A percentile compares a stretch with the other conserved stretches of the same genome.
Conservation (phyloP, 306 rosid genomes). For the Pterocarpus santalinus region DNA sequence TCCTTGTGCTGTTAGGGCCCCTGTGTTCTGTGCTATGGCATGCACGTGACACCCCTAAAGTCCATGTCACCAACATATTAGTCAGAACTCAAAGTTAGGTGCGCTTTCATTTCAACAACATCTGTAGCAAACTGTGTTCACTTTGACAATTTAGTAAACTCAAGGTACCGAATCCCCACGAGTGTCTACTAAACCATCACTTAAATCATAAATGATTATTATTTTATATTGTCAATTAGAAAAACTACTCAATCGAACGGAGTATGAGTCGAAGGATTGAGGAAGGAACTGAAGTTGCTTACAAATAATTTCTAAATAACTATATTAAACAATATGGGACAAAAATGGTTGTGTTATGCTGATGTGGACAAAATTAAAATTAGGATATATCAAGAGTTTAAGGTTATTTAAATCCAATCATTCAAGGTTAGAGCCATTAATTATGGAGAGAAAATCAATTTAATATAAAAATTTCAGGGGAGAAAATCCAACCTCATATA, state of each 20-base stretch:
- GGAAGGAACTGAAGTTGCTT: not conserved
- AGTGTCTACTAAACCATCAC: too few species aligned
- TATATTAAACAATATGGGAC: not conserved
- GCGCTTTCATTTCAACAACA: too few species aligned
- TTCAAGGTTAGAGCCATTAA: not conserved
- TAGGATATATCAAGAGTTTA: not conserved
- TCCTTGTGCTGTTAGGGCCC: conserved; percentile 95
- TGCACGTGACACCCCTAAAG: conserved; percentile 93
- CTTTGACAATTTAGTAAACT: too few species aligned
- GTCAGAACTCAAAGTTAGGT: too few species aligned
- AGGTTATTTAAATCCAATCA: not conserved
- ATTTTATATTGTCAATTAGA: too few species aligned
- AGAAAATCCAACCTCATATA: conserved; percentile 70
- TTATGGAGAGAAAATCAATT: not conserved
- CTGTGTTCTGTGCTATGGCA: conserved; percentile 78
- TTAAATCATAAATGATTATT: too few species aligned
- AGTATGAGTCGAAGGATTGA: not conserved
- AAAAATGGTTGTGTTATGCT: not conserved
- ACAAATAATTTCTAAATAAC: not conserved
- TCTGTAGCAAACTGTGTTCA: too few species aligned
- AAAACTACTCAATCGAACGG: not conserved
- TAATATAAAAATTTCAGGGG: too few species aligned
- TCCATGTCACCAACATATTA: too few species aligned
- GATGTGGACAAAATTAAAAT: not conserved
- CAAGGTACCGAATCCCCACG: too few species aligned